These are phyloP conservation scores for Xylariaceae sp. DNA, from an alignment of 2,329 filamentous ascomycete genomes.

Conservation along the genomic window DNA sequence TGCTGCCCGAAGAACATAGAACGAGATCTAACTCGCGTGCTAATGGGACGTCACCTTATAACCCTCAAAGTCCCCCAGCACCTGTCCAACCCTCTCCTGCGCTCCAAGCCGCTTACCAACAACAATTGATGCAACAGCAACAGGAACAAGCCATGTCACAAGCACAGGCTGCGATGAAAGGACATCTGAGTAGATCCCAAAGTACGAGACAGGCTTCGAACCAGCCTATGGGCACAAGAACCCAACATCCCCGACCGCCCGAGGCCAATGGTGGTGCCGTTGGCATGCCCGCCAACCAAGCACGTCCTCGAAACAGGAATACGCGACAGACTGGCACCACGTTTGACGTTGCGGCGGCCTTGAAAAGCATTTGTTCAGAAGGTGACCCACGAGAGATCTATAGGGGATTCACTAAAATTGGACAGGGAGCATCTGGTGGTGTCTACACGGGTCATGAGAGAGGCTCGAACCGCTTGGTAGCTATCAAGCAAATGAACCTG, in stretches of 20 bases:
- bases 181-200: slow-evolving; percentile 64
- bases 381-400: slow-evolving; percentile 88
- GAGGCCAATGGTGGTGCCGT: slow-evolving; percentile 27
- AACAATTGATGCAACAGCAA: slow-evolving; percentile 68
- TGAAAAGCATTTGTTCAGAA: slow-evolving; percentile 85
- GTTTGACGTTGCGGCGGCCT: slow-evolving; percentile 73
- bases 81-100: slow-evolving; percentile 39
- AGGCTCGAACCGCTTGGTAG: slow-evolving; percentile 79
- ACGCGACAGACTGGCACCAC: slow-evolving; percentile 74
- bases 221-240: slow-evolving; percentile 46
- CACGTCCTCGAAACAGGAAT: slow-evolving; percentile 61
- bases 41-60: slow-evolving; percentile 49
- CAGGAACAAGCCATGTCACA: slow-evolving; percentile 79
- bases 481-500: slow-evolving; percentile 99
- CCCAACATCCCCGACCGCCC: slow-evolving; percentile 41
- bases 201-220: slow-evolving; percentile 62
- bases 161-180: slow-evolving; percentile 69
- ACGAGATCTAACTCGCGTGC: slow-evolving; percentile 63
- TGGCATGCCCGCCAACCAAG: slow-evolving; percentile 28
- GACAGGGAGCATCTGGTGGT: slow-evolving; percentile 92
- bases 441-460: slow-evolving; percentile 89
- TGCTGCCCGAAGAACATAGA: slow-evolving; percentile 62
- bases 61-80: slow-evolving; percentile 32
- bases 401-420: slow-evolving; percentile 85
- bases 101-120: slow-evolving; percentile 50